Evolutionary conservation across 169 alveolate genomes (phyloP).

Genomic region (Cyclospora cayetanensis): DNA sequence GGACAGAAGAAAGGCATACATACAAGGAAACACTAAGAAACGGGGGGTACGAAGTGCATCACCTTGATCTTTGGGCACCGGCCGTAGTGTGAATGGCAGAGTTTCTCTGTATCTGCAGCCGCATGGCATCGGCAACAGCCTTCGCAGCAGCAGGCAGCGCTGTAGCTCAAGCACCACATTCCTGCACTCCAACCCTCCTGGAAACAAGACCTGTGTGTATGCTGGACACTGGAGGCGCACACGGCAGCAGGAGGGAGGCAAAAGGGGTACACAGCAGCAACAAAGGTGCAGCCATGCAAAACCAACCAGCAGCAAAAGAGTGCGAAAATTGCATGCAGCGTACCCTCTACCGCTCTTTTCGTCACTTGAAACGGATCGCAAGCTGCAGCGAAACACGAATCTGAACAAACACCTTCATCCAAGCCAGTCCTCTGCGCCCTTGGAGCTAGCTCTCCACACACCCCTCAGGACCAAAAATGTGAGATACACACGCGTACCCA

Average conservation of each 20-base stretch:
- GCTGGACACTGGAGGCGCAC: no score
- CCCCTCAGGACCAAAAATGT: background rate
- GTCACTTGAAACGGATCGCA: constrained; percentile 38
- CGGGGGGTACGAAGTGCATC: background rate
- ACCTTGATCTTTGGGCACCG: constrained; percentile 61
- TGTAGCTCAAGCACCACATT: no score
- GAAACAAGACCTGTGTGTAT: no score
- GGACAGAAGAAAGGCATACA: background rate
- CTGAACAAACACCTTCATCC: background rate
- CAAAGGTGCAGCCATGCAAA: no score
- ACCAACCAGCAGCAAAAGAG: no score
- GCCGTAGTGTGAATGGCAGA: constrained; percentile 66
- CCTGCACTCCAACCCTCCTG: no score
- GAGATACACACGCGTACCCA: background rate
- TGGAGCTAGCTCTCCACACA: background rate
- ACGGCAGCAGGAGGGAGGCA: no score
- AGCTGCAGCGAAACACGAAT: background rate
- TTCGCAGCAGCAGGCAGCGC: background rate
- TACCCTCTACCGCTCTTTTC: background rate
- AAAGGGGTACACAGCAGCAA: no score
- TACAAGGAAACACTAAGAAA: background rate
- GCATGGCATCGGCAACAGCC: background rate
- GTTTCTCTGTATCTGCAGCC: constrained; percentile 54
- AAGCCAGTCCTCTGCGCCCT: background rate
- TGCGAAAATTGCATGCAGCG: no score